A percentile compares a stretch with the other conserved stretches of the same genome.
Conservation (phyloP, 192 early-diverging fungal species). For the Chytriomyces sp. region DNA sequence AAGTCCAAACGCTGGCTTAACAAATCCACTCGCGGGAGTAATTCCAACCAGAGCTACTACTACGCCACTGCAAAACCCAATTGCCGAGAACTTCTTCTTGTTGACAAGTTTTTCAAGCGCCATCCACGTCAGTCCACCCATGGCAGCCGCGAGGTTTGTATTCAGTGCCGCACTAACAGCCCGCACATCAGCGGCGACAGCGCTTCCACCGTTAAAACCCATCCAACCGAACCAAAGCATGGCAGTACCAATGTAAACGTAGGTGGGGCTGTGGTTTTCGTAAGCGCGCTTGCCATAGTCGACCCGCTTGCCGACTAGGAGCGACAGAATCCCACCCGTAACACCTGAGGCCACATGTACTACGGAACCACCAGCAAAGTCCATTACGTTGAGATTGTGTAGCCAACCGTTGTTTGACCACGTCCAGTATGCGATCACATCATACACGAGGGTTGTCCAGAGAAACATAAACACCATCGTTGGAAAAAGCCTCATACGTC, state of each 20-base stretch:
- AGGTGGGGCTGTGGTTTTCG: constrained; percentile 79
- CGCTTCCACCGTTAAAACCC: constrained; percentile 87
- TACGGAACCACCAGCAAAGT: constrained; percentile 85
- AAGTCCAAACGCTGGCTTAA: constrained; percentile 70
- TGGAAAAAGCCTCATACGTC: constrained; percentile 80
- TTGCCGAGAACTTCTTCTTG: constrained; percentile 69
- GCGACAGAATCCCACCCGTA: constrained; percentile 75
- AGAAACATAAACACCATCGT: constrained; percentile 85
- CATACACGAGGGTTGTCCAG: constrained; percentile 83
- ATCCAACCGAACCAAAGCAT: constrained; percentile 91
- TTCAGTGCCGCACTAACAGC: constrained; percentile 75
- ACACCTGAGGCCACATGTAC: constrained; percentile 87
- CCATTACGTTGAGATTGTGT: constrained; percentile 55
- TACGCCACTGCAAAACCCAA: constrained; percentile 88
- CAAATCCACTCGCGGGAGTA: constrained; percentile 82
- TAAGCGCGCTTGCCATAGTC: constrained; percentile 65
- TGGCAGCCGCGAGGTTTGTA: constrained; percentile 74
- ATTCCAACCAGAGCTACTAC: constrained; percentile 87
- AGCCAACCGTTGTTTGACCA: constrained; percentile 88
- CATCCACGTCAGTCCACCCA: constrained; percentile 76
- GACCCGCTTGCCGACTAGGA: constrained; percentile 79
- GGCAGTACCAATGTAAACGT: constrained; percentile 80
- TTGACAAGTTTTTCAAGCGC: constrained; percentile 69
- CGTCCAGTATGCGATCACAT: constrained; percentile 93
- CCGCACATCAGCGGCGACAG: constrained; percentile 67